Evolutionary conservation across 768 basidiomycete genomes (phyloP).

Genomic region (Pleurotus eryngii): DNA sequence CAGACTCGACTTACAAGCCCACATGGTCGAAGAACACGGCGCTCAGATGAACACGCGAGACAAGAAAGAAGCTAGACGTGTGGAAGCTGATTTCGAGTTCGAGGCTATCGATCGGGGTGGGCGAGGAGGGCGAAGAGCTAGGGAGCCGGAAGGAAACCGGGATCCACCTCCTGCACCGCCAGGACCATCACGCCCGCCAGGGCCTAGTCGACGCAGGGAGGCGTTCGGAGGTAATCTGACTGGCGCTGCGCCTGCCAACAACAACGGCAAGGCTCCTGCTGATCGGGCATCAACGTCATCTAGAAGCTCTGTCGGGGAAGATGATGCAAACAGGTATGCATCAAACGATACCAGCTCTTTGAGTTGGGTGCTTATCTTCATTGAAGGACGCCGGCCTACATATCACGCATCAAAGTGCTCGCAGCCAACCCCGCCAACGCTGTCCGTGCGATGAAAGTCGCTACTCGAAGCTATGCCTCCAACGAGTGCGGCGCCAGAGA

Average conservation of each 20-base stretch:
- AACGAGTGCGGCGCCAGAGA: conserved; percentile 81
- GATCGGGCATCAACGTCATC: conserved; percentile 18
- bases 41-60: conserved; percentile 69
- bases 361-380: too few species aligned
- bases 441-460: conserved; percentile 62
- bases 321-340: conserved; percentile 49
- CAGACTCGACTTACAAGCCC: conserved; percentile 84
- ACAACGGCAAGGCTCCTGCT: conserved; percentile 11
- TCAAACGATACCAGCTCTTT: background rate
- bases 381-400: conserved; percentile 55
- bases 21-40: conserved; percentile 84
- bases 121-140: conserved; percentile 39
- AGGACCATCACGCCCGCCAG: conserved; percentile 20
- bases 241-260: conserved; percentile 16
- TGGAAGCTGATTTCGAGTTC: conserved; percentile 73
- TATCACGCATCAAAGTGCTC: conserved; percentile 57
- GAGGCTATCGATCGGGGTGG: conserved; percentile 41
- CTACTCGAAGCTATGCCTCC: conserved; percentile 72
- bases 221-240: conserved; percentile 64
- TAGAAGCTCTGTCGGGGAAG: conserved; percentile 42
- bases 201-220: conserved; percentile 49
- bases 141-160: conserved; percentile 45
- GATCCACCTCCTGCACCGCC: conserved; percentile 36
- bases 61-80: conserved; percentile 61
- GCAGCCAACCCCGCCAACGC: conserved; percentile 58